A percentile compares a stretch with the other conserved stretches of the same genome.
Conservation (phyloP, 768 basidiomycete genomes). For the Suillus placidus region DNA sequence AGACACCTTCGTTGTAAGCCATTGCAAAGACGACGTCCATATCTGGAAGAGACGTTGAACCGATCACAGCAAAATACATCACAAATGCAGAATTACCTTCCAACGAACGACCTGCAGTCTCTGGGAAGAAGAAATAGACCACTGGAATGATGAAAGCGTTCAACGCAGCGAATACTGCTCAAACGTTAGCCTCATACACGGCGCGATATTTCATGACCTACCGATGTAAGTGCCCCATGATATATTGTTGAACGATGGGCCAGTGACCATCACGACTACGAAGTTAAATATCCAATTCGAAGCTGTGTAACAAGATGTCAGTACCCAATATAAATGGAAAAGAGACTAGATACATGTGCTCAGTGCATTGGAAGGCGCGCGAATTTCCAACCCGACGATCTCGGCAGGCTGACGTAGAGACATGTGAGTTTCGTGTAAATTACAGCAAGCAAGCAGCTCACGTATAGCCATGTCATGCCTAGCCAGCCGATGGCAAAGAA, state of each 20-base stretch:
- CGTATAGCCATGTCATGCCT: slow-evolving; percentile 73
- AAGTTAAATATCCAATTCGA: slow-evolving; percentile 64
- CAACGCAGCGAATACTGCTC: slow-evolving; percentile 53
- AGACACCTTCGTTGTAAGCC: slow-evolving; percentile 48
- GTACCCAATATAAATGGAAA: neutral
- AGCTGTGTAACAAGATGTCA: slow-evolving; percentile 16
- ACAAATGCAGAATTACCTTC: slow-evolving; percentile 41
- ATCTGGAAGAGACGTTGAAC: neutral
- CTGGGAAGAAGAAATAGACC: slow-evolving; percentile 64
- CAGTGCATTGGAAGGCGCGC: slow-evolving; percentile 66
- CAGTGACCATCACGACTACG: slow-evolving; percentile 60
- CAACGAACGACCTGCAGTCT: slow-evolving; percentile 60
- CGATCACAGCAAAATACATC: neutral
- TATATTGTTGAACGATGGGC: slow-evolving; percentile 59
- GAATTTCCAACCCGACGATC: slow-evolving; percentile 61
- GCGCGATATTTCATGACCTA: slow-evolving; percentile 21
- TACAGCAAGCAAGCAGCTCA: slow-evolving; percentile 28
- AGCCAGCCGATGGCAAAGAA: slow-evolving; percentile 74
- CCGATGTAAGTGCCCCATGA: slow-evolving; percentile 64
- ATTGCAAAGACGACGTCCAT: slow-evolving; percentile 53
- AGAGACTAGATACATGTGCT: slow-evolving; percentile 44
- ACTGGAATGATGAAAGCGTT: slow-evolving; percentile 60
- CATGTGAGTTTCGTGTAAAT: neutral
- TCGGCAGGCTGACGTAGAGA: slow-evolving; percentile 54
- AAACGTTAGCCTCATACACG: neutral